Conservation (phyloP, 495 filamentous ascomycete species). For the Thozetella sp. region DNA sequence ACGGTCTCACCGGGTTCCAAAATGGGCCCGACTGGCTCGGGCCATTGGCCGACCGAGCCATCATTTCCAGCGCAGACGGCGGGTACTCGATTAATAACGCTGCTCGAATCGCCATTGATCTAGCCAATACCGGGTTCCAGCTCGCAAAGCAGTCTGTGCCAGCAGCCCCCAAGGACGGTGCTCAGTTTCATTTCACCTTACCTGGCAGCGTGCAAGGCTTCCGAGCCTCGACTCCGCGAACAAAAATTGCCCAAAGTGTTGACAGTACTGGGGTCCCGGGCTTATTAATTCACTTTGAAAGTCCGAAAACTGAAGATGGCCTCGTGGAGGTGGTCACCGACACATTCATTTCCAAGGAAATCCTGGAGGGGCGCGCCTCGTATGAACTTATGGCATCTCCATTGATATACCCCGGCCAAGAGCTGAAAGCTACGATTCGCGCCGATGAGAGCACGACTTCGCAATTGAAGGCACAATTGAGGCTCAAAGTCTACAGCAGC, state of each 20-base stretch:
- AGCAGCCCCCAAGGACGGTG: constrained; percentile 21
- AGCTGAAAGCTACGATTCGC: constrained; percentile 7
- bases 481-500: constrained; percentile 15
- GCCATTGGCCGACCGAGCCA: constrained; percentile 23
- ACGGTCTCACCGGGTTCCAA: constrained; percentile 23
- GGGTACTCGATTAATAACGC: constrained; percentile 35
- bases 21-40: constrained; percentile 25
- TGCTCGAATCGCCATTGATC: constrained; percentile 23
- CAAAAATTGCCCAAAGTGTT: no score
- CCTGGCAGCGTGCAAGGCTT: constrained; percentile 33
- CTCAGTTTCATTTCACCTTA: constrained; percentile 31
- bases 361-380: background rate
- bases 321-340: constrained; percentile 15
- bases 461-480: constrained; percentile 1
- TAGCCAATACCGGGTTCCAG: constrained; percentile 20
- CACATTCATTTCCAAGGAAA: constrained; percentile 21
- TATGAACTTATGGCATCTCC: constrained; percentile 27
- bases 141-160: constrained; percentile 10
- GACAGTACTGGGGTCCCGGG: no score
- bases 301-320: background rate
- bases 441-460: constrained; percentile 3
- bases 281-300: constrained; percentile 5
- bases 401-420: constrained; percentile 26
- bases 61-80: constrained; percentile 32
- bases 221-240: no score